Percentiles rank a stretch among this genome's conserved stretches.
phyloP scores from a whole-genome alignment of 305 asterid genomes.

The Coffea humblotiana region DNA sequence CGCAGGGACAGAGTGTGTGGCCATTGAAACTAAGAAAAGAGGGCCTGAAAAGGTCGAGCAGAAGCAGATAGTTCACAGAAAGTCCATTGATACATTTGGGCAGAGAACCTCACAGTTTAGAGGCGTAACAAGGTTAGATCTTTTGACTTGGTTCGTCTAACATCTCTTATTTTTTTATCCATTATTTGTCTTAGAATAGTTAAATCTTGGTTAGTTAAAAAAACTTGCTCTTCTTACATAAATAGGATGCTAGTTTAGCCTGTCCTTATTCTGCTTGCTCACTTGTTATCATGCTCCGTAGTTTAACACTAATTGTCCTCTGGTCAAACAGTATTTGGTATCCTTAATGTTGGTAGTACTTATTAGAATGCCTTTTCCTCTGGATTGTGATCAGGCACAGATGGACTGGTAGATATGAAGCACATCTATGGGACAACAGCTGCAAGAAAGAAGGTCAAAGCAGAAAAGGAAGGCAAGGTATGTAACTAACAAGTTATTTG shows the following conservation, averaged over 20 bases:
- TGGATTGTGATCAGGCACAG: constrained; percentile 61
- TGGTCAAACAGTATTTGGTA: background rate
- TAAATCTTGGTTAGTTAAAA: background rate
- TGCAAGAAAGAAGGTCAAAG: constrained; percentile 99
- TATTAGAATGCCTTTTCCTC: background rate
- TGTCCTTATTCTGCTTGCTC: background rate
- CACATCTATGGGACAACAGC: constrained; percentile 98
- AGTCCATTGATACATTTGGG: constrained; percentile 92
- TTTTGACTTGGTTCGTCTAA: constrained; percentile 3
- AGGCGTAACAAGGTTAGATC: constrained; percentile 86
- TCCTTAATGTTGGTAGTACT: background rate
- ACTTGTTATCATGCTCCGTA: background rate
- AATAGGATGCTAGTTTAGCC: background rate
- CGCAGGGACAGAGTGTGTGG: constrained; percentile 39
- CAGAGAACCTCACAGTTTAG: constrained; percentile 95
- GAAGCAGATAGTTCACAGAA: constrained; percentile 81
- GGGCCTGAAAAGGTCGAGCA: constrained; percentile 56
- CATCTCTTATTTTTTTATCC: background rate
- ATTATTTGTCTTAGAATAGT: background rate
- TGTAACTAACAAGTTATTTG: constrained; percentile 6
- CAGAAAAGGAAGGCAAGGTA: constrained; percentile 98
- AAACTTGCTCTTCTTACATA: background rate
- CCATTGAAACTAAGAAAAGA: constrained; percentile 64
- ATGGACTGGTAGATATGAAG: constrained; percentile 99
- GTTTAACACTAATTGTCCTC: background rate